Evolutionary conservation across 2,329 filamentous ascomycete species (phyloP), one percentile per base, ranked within the genome.

Genomic region (Penicillium griseofulvum): DNA sequence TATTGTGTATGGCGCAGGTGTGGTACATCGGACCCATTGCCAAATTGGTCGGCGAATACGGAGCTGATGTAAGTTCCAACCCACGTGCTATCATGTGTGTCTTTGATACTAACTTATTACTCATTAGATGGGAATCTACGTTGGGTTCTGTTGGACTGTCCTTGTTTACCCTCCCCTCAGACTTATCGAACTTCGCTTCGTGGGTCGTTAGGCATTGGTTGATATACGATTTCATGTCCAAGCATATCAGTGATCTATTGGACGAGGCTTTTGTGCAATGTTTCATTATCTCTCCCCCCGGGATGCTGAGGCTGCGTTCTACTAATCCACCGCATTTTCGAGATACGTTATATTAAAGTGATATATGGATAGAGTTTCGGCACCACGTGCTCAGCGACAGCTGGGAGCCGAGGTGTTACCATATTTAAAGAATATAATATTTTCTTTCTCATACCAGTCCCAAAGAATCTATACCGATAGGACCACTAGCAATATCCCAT

Each of bases 21-120:
- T 89, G 85, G 81, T 89, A 86, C 69, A 81, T 84, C 56, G 86
- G 87, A 1, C 86, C 86, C 0, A 71, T 88, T 54, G 84, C 84
- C 3, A 75, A 74, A 44, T 69, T 80, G 49, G 80, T 87, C 17
- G 83, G 84, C 0, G 80, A 80, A 19, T 78, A 81, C 67, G 83
- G 83, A 17, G 82, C 78, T 45, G 82, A 86, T 73, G 76, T 83
- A 68, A 74, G 79, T 67, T 69, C 10, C 48, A 10, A 48, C 49
- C 24, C 24, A 19, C 33, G 24, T 38, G 38, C 34, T 16, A 22
- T 49, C 37, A 12, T 36, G 17, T 37, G 16, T 55, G 19, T 31
- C 10, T 9, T 36, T 34, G 46, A 28, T 6, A 69, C 48, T 66
- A 49, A 57, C 44, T 29, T 34, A 17, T 46, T 48, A 1, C 28